These are phyloP conservation scores for Chlamydomonas eustigma DNA, from an alignment of 139 green algal genomes.

Conservation along the genomic window DNA sequence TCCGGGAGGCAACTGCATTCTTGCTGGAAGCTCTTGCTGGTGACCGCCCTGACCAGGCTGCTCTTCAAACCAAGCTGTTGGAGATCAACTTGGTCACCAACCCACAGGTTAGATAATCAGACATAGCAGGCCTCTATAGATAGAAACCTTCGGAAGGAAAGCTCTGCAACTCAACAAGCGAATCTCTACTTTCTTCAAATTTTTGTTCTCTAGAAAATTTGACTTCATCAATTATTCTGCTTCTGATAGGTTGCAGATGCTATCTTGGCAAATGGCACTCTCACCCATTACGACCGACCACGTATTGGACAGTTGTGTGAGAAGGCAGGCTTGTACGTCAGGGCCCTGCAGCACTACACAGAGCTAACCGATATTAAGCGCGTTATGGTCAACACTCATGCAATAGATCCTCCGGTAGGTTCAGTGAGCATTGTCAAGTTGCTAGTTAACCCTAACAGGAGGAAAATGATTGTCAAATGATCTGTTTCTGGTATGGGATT, in stretches of 20 bases:
- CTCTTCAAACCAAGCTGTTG: slow-evolving; percentile 84
- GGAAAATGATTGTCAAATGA: too few species aligned
- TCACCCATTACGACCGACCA: slow-evolving; percentile 96
- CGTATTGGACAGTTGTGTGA: slow-evolving; percentile 97
- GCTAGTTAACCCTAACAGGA: too few species aligned
- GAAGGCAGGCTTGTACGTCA: slow-evolving; percentile 98
- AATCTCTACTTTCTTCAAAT: too few species aligned
- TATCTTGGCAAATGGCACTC: slow-evolving; percentile 89
- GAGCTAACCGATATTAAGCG: slow-evolving; percentile 96
- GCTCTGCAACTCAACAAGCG: too few species aligned
- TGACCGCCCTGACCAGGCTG: slow-evolving; percentile 83
- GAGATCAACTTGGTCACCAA: slow-evolving; percentile 99
- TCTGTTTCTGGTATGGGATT: too few species aligned
- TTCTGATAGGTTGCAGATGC: slow-evolving; percentile 91
- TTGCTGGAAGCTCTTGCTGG: slow-evolving; percentile 93
- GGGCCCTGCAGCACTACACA: slow-evolving; percentile 98
- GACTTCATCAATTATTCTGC: too few species aligned
- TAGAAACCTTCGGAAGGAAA: too few species aligned
- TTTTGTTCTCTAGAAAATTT: too few species aligned
- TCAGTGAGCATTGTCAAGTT: too few species aligned
- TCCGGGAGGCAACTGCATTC: slow-evolving; percentile 94
- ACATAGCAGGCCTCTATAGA: too few species aligned
- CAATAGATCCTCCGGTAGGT: slow-evolving; percentile 81
- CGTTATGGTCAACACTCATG: slow-evolving; percentile 83
- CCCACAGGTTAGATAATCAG: slow-evolving; percentile 74